Base-by-base conservation (phyloP, 345 rosid species). In the Hibiscus mutabilis region DNA sequence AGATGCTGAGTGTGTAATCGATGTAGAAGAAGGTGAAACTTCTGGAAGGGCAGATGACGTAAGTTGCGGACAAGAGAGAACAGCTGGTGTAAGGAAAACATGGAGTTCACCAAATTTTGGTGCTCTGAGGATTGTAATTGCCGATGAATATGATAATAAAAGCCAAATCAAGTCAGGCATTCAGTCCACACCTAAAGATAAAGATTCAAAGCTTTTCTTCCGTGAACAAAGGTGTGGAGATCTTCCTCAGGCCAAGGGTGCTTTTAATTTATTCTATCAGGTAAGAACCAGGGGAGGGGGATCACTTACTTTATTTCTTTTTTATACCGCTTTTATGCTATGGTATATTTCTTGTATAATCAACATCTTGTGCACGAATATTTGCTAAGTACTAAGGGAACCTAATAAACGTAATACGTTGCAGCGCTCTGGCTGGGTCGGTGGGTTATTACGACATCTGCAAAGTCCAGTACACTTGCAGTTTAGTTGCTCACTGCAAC, bases 131-230 rank as follows among this genome's bases (percentile, higher is more conserved):
- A 70, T 92, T 77, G 81, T 79, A 66, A 72, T 87, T 76, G 73
- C 82, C 9, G 77, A 69, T 71, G 75, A 82, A 67, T 79, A 77
- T 61, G 84, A 78, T 53, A 81, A 82, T 58, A 69, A 68, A 60
- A 73, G 68, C 69, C 67, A 56, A 51, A 22, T 81, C 49, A 24
- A 40, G 42, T 71, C 87, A 55, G 72, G 47, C 9, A 59, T 78
- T 58, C 93, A 85, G 76, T 83, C 75, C 35, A 88, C 93, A 49
- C 93, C 96, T 18, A 92, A 88, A 78, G 92, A 78, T 72, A 92
- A 87, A 77, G 86, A 90, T 14, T 72, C 67, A n/a, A 90, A 79
- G 76, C 80, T 83, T 73, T 47, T 79, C 63, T 86, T 86, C 69
- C 78, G 85, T 86, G 78, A 82, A 82, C 90, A 73, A 71, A 82